These are phyloP conservation scores for Oemleria cerasiformis DNA, from an alignment of 306 rosid species.

Conservation along the genomic window DNA sequence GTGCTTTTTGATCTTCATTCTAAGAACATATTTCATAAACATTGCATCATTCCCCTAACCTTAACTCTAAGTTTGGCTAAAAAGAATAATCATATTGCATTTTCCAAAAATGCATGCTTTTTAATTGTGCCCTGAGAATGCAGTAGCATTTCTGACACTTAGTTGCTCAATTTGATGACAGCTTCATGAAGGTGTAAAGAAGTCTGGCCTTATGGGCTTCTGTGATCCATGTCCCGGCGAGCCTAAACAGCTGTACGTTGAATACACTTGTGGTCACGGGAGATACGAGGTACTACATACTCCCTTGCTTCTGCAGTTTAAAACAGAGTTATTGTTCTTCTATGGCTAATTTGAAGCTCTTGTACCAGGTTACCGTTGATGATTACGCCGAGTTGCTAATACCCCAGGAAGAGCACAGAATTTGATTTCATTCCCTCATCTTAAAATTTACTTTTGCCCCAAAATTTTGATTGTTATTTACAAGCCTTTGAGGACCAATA, in stretches of 20 bases:
- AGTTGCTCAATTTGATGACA: constrained; percentile 31
- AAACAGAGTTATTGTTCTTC: neutral
- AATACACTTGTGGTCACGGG: constrained; percentile 58
- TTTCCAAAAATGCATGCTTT: neutral
- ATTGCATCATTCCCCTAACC: neutral
- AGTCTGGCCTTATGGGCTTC: constrained; percentile 96
- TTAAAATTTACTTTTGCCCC: constrained; percentile 9
- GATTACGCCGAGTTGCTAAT: constrained; percentile 67
- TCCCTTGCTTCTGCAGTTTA: neutral
- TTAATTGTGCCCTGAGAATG: neutral
- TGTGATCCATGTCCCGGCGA: constrained; percentile 94
- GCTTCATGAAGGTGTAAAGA: constrained; percentile 91
- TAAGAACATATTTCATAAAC: neutral
- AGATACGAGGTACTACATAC: constrained; percentile 54
- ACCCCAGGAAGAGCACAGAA: constrained; percentile 56
- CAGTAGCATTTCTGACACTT: neutral
- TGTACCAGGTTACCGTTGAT: constrained; percentile 59
- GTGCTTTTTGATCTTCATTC: neutral
- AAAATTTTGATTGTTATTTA: constrained; percentile 41
- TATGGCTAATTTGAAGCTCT: constrained; percentile 13
- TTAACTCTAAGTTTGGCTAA: neutral
- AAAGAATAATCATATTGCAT: neutral
- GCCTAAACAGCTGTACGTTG: constrained; percentile 62
- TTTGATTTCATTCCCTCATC: constrained; percentile 36
- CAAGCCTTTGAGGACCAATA: constrained; percentile 32